Base-by-base conservation (phyloP, 2,329 filamentous ascomycete genomes). In the Clonostachys rhizophaga region DNA sequence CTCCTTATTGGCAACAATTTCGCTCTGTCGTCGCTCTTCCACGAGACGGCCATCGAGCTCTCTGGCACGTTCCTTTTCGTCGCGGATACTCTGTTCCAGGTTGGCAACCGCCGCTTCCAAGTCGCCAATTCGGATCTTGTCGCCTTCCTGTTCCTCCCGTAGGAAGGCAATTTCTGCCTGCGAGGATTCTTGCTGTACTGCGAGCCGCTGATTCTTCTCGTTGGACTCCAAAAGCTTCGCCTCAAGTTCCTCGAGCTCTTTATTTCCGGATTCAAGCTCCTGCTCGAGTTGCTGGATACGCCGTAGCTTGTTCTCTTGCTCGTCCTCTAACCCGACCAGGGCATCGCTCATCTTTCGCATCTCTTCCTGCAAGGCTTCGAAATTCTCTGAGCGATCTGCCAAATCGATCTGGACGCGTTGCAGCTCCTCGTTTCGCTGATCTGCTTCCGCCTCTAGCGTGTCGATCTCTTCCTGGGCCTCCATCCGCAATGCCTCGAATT, bases 81-180 rank as follows among this genome's bases (percentile, higher is more conserved):
- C 91, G 48, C 87, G 81, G n/a, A 96, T 71, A 43, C 74, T 81
- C 58, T 90, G 83, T 62, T 95, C 87, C n/a, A 84, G 79, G 48
- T 83, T 86, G 57, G 89, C 87, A 36, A 96, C 71, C 13, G 86
- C 83, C 9, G 89, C 88, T 61, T 97, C 91, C 8, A 97, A 75
- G 59, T 97, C 91, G 36, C 92, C 90, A 58, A 99, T 97, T 67
- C 91, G 91, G 63, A 99, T 95, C 76, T 99, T 99, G 72, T 99
- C 94, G 16, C 81, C 83, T 67, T 99, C 94, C 66, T 99, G 94
- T 70, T 99, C 94, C 62, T 99, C 94, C 2, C 94, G 85, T 44
- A 99, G 67, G 76, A 99, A 99, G 2, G 89, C 85, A 66, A 97
- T 95, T 65, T 99, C 94, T 49, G 86, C 86, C 58, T 96, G 92